phyloP scores from a whole-genome alignment of 495 filamentous ascomycete genomes.

The Diplogelasinospora grovesii region DNA sequence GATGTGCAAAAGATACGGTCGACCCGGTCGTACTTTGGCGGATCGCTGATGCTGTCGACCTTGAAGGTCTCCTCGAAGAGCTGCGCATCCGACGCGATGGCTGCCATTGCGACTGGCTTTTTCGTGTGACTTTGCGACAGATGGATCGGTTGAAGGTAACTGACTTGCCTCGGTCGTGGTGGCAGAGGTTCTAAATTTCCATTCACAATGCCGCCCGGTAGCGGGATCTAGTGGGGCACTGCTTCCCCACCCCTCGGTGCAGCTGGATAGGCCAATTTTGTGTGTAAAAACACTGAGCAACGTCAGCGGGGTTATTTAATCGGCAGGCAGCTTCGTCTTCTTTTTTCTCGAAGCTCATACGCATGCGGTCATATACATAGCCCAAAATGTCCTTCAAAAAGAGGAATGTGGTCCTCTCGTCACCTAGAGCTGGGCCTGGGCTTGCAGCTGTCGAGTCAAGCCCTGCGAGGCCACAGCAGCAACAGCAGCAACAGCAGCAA shows the following conservation, averaged over 20 bases:
- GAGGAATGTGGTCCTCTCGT: slow-evolving; percentile 65
- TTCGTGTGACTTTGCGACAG: background rate
- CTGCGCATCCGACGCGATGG: slow-evolving; percentile 64
- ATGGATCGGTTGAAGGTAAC: background rate
- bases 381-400: slow-evolving; percentile 80
- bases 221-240: background rate
- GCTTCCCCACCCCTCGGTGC: background rate
- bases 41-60: slow-evolving; percentile 64
- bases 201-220: slow-evolving; percentile 6
- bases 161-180: background rate
- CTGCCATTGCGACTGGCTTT: slow-evolving; percentile 37
- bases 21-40: slow-evolving; percentile 95
- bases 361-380: no score
- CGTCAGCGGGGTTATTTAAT: background rate
- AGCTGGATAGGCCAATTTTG: background rate
- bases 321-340: background rate
- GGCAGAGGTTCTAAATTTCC: background rate
- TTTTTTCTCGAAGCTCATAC: no score
- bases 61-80: slow-evolving; percentile 92
- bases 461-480: background rate
- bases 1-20: slow-evolving; percentile 69
- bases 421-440: slow-evolving; percentile 20
- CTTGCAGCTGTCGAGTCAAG: background rate
- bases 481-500: slow-evolving; percentile 12
- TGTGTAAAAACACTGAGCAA: background rate